phyloP scores from a whole-genome alignment of 371 early-diverging fungal genomes.

The Rhizomucor miehei region DNA sequence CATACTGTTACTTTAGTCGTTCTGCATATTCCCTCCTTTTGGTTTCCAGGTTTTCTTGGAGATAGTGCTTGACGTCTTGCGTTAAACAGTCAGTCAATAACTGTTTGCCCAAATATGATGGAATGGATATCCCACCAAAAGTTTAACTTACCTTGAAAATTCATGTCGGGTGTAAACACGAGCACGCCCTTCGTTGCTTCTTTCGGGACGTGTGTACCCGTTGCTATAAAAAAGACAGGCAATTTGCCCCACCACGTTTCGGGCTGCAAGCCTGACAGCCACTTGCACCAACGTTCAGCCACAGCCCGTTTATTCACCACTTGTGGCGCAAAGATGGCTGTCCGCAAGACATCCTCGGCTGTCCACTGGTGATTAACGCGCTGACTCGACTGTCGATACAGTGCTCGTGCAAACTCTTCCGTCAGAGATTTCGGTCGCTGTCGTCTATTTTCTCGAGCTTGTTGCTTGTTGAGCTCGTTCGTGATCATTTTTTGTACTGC shows the following conservation, averaged over 20 bases:
- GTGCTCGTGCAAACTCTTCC: slow-evolving; percentile 33
- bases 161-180: slow-evolving; percentile 12
- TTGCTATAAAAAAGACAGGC: slow-evolving; percentile 21
- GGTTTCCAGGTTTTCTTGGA: not conserved
- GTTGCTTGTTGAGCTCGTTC: not conserved
- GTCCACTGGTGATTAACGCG: slow-evolving; percentile 5
- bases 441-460: not conserved
- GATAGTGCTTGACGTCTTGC: not conserved
- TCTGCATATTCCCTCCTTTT: not conserved
- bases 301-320: slow-evolving; percentile 15
- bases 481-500: slow-evolving; percentile 18
- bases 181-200: slow-evolving; percentile 12
- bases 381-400: slow-evolving; percentile 14
- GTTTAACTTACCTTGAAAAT: slow-evolving; percentile 12
- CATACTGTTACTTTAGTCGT: too few species aligned
- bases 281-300: slow-evolving; percentile 13
- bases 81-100: not conserved
- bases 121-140: not conserved
- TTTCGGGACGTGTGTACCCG: slow-evolving; percentile 1
- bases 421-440: slow-evolving; percentile 10
- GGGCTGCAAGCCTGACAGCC: slow-evolving; percentile 30
- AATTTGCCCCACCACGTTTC: slow-evolving; percentile 37
- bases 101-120: not conserved
- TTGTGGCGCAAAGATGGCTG: slow-evolving; percentile 22
- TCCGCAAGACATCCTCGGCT: slow-evolving; percentile 10